Base-by-base conservation (phyloP, 2,329 filamentous ascomycete species). In the Ophiocordyceps camponoti-saundersi region DNA sequence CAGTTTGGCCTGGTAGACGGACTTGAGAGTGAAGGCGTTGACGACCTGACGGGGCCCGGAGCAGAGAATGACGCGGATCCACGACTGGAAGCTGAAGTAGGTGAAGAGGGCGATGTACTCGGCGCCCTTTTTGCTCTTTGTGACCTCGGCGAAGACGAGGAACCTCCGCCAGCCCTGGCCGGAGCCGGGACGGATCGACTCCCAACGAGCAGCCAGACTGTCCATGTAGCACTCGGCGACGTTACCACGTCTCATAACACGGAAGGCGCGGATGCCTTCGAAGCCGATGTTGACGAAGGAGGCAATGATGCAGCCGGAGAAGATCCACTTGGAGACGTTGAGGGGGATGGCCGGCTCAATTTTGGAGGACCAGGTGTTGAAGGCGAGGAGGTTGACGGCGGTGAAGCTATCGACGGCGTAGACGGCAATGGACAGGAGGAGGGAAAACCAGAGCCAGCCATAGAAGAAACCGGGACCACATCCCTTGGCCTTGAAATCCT, bases 341-440 rank as follows among this genome's bases (percentile, higher is more conserved):
- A 93, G 79, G 3, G 80, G 75, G 53, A 96, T 82, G 40, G 77
- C 74, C 1, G 88, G 88, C 55, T 86, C 67, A 55, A 96, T 83
- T 53, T 85, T 74, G 46, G 84, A 86, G 1, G 86, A 85, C 89
- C 89, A 96, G 50, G 79, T 79, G 66, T 93, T 79, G 66, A 95
- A 95, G 48, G 76, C 84, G 45, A 98, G 75, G 40, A 98, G 72
- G 52, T 95, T 93, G 65, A 95, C 76, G 51, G 89, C 89, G 5
- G 89, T 95, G 60, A 95, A 96, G 50, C 81, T 88, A 65, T 96
- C 90, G 60, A 93, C 84, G 26, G 72, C 80, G 63, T 95, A 95
- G 53, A 95, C 88, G 42, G 85, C 82, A 45, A 90, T 61, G 3
- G 87, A 92, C 48, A 93, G 70, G 46, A 88, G 48, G 42, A 90